phyloP scores from a whole-genome alignment of 495 filamentous ascomycete species.

The Filosporella fistucella region DNA sequence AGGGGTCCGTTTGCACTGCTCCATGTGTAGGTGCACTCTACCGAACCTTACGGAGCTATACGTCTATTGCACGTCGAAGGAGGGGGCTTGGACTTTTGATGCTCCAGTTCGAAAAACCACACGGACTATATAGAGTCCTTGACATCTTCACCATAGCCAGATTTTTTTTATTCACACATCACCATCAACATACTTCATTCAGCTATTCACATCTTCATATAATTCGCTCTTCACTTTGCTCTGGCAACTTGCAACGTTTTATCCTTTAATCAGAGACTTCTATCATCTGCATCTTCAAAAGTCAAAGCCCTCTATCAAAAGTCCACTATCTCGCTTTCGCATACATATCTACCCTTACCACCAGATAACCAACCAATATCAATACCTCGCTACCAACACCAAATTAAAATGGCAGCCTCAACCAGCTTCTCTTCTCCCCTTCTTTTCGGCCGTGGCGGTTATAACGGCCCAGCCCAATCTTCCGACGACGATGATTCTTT shows the following conservation, averaged over 20 bases:
- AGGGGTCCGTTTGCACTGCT: no score
- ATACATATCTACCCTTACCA: not conserved
- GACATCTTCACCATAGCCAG: constrained; percentile 1
- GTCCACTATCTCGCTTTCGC: not conserved
- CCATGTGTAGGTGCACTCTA: no score
- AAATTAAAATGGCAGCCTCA: constrained; percentile 1
- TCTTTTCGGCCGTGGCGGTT: constrained; percentile 30
- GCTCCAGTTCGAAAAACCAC: no score
- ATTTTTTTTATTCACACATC: not conserved
- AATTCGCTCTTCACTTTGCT: not conserved
- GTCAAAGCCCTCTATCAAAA: constrained; percentile 1
- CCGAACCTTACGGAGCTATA: no score
- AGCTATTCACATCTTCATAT: not conserved
- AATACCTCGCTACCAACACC: not conserved
- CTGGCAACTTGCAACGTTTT: not conserved
- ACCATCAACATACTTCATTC: not conserved
- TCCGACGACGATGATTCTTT: constrained; percentile 26
- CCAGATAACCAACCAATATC: not conserved
- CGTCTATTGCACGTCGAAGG: no score
- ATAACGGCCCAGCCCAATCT: constrained; percentile 31
- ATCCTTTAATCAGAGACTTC: not conserved
- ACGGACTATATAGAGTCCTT: constrained; percentile 1
- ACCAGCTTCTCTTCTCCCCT: not conserved
- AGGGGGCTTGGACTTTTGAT: constrained; percentile 5
- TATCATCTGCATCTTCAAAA: not conserved